phyloP scores from a whole-genome alignment of 768 basidiomycete species.

The Lyophyllum atratum region DNA sequence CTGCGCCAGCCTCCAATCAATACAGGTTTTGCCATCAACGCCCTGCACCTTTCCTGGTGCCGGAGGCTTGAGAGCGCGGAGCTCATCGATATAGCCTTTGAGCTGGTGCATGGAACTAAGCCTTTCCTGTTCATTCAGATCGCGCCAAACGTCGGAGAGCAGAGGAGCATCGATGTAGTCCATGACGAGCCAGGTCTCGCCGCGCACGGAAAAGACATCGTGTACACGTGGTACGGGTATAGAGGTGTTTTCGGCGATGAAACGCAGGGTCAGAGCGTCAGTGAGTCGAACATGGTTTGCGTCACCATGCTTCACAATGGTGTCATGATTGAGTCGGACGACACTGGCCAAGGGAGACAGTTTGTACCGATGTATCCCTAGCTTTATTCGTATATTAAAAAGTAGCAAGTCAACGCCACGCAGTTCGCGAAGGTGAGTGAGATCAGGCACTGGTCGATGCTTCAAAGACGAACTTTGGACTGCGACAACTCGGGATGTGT shows the following conservation, averaged over 20 bases:
- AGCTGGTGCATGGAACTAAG: constrained; percentile 11
- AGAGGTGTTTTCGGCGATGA: constrained; percentile 20
- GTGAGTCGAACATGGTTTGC: background rate
- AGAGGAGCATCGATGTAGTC: constrained; percentile 18
- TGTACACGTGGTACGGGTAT: constrained; percentile 24
- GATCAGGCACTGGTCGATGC: background rate
- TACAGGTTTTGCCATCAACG: constrained; percentile 5
- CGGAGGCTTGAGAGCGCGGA: constrained; percentile 13
- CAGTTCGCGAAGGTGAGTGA: background rate
- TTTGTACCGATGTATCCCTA: background rate
- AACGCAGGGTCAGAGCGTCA: constrained; percentile 23
- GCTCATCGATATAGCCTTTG: constrained; percentile 15
- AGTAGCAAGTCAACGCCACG: background rate
- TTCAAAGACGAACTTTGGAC: background rate
- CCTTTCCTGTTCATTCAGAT: background rate
- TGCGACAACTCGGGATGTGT: too few species aligned
- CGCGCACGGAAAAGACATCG: constrained; percentile 7
- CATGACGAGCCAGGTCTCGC: constrained; percentile 13
- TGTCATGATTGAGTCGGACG: background rate
- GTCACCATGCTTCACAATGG: background rate
- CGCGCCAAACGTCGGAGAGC: background rate
- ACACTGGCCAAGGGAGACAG: background rate
- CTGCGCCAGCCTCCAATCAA: constrained; percentile 6
- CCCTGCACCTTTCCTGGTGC: constrained; percentile 10
- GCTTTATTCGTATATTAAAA: background rate